phyloP scores from a whole-genome alignment of 2,329 filamentous ascomycete genomes.

The Diaporthe eres region DNA sequence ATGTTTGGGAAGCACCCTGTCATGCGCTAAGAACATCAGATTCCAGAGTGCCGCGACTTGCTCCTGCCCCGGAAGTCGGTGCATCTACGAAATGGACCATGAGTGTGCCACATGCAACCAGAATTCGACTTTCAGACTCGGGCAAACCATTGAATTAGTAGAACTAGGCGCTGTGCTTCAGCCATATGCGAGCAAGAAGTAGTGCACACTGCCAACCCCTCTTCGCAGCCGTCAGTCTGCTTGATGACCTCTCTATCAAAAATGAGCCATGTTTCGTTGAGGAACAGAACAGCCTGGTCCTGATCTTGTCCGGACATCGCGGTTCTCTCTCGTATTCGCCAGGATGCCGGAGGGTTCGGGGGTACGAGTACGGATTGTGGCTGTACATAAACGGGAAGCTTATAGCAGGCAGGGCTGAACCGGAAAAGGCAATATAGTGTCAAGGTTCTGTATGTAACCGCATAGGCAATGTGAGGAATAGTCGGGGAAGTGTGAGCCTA shows the following conservation, averaged over 20 bases:
- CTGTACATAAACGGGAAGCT: conserved; percentile 61
- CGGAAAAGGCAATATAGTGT: conserved; percentile 62
- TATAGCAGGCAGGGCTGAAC: conserved; percentile 48
- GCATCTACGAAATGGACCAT: not conserved
- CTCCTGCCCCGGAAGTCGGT: not conserved
- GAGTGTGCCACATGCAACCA: not conserved
- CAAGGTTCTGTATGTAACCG: conserved; percentile 65
- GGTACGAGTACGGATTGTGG: conserved; percentile 61
- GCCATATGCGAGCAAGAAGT: not conserved
- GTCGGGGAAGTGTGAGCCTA: conserved; percentile 65
- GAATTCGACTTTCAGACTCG: not conserved
- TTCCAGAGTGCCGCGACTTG: not conserved
- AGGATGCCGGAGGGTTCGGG: not conserved
- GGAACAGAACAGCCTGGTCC: conserved; percentile 71
- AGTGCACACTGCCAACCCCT: not conserved
- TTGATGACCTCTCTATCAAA: conserved; percentile 68
- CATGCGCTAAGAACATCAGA: not conserved
- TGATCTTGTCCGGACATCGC: conserved; percentile 64
- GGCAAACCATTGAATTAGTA: too few relatives aligned
- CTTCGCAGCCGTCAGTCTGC: conserved; percentile 66
- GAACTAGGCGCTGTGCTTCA: not conserved
- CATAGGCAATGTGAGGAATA: conserved; percentile 59
- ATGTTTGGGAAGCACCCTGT: not conserved
- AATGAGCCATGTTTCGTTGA: conserved; percentile 73
- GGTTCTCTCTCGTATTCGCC: conserved; percentile 64